These are phyloP conservation scores for Backusella macrospora DNA, from an alignment of 192 early-diverging fungal species.

Conservation along the genomic window DNA sequence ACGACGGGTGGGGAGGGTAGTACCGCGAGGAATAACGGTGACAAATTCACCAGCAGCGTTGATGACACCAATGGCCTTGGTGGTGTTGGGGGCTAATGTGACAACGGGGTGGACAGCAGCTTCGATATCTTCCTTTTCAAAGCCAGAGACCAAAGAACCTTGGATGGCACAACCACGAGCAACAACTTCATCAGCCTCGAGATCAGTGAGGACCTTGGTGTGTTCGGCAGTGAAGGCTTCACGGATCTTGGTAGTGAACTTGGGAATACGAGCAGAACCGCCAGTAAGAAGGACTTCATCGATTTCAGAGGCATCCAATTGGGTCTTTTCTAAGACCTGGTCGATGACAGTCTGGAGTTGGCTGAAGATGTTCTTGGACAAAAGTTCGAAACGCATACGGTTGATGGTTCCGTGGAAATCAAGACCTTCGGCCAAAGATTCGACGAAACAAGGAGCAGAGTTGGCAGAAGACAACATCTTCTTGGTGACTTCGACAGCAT, in stretches of 20 bases:
- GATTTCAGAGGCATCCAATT: slow-evolving; percentile 71
- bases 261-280: slow-evolving; percentile 85
- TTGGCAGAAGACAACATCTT: slow-evolving; percentile 79
- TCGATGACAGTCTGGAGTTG: slow-evolving; percentile 69
- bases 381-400: slow-evolving; percentile 89
- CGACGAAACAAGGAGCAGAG: slow-evolving; percentile 89
- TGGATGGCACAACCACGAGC: slow-evolving; percentile 90
- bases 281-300: slow-evolving; percentile 91
- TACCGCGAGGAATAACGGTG: slow-evolving; percentile 79
- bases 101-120: slow-evolving; percentile 53
- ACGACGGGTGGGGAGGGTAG: slow-evolving; percentile 84
- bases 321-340: slow-evolving; percentile 65
- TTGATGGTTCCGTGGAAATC: slow-evolving; percentile 86
- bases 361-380: slow-evolving; percentile 75
- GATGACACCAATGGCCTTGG: slow-evolving; percentile 78
- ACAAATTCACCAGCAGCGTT: slow-evolving; percentile 73
- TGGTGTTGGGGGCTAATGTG: slow-evolving; percentile 60
- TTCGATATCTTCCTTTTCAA: slow-evolving; percentile 62
- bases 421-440: slow-evolving; percentile 88
- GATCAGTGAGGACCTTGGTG: slow-evolving; percentile 70
- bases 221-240: slow-evolving; percentile 70
- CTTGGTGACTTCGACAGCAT: slow-evolving; percentile 91
- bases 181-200: slow-evolving; percentile 95
- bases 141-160: slow-evolving; percentile 72
- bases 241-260: slow-evolving; percentile 77